A percentile compares a stretch with the other conserved stretches of the same genome.
phyloP scores from a whole-genome alignment of 2,329 filamentous ascomycete species.

The Colletotrichum paranaense region DNA sequence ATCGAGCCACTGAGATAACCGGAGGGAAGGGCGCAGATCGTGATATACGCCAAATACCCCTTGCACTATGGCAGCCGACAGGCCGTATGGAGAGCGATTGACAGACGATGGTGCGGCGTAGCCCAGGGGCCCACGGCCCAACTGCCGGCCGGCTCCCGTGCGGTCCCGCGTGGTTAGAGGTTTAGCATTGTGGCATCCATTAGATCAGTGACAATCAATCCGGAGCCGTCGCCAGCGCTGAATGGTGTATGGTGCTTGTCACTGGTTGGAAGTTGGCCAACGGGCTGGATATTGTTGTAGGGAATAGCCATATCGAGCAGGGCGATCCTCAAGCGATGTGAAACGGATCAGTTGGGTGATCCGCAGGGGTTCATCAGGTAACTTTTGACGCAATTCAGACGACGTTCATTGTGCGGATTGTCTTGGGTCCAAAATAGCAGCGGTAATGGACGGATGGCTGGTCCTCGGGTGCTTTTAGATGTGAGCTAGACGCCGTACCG shows the following conservation, averaged over 20 bases:
- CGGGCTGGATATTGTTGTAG: not conserved
- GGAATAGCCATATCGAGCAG: not conserved
- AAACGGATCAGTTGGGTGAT: constrained; percentile 12
- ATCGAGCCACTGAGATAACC: constrained; percentile 6
- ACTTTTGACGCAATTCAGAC: constrained; percentile 7
- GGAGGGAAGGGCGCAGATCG: constrained; percentile 5
- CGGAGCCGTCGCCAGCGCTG: not conserved
- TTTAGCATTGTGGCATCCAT: not conserved
- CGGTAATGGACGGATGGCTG: not conserved
- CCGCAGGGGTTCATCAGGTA: not conserved
- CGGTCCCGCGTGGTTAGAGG: constrained; percentile 5
- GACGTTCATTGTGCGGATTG: not conserved
- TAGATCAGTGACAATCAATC: not conserved
- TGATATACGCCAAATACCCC: constrained; percentile 7
- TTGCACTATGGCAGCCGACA: not conserved
- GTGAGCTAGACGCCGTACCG: not conserved
- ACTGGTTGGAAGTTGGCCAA: not conserved
- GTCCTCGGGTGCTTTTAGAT: not conserved
- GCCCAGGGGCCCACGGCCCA: not conserved
- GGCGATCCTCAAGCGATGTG: constrained; percentile 6
- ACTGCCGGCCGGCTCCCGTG: constrained; percentile 1
- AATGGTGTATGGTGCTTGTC: not conserved
- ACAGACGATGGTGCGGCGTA: not conserved
- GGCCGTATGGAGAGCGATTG: not conserved
- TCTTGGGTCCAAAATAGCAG: constrained; percentile 15